Conservation (phyloP, 176 grass and related monocot genomes). For the Lolium perenne region DNA sequence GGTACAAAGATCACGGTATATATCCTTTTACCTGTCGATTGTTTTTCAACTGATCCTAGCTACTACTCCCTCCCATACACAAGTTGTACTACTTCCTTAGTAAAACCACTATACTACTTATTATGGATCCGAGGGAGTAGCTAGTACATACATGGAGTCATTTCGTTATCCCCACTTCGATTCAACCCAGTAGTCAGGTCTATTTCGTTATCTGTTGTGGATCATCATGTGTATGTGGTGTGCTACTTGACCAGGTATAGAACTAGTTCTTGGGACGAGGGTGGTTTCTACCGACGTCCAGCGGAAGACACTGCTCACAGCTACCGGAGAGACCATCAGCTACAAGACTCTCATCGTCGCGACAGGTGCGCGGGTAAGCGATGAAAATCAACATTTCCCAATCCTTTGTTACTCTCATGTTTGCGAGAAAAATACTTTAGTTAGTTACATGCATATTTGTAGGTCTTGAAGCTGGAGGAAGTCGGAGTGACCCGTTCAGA, state of each 20-base stretch:
- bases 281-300: conserved; percentile 60
- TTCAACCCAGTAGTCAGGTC: background rate
- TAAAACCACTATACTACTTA: too few species aligned
- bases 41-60: background rate
- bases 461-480: conserved; percentile 86
- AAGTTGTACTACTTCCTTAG: too few species aligned
- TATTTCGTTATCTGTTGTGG: background rate
- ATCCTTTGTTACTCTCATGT: background rate
- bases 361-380: conserved; percentile 78
- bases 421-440: background rate
- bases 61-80: background rate
- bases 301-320: conserved; percentile 57
- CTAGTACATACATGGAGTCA: background rate
- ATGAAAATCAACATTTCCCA: conserved; percentile 1
- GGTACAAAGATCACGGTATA: conserved; percentile 84
- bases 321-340: conserved; percentile 65
- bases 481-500: conserved; percentile 58
- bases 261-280: conserved; percentile 77
- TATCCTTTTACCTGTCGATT: background rate
- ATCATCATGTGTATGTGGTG: background rate
- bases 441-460: conserved; percentile 4
- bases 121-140: too few species aligned
- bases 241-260: conserved; percentile 54
- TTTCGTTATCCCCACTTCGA: background rate
- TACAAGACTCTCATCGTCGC: conserved; percentile 84